Base-by-base conservation (phyloP, 2,329 filamentous ascomycete genomes). In the Phyllosticta capitalensis region DNA sequence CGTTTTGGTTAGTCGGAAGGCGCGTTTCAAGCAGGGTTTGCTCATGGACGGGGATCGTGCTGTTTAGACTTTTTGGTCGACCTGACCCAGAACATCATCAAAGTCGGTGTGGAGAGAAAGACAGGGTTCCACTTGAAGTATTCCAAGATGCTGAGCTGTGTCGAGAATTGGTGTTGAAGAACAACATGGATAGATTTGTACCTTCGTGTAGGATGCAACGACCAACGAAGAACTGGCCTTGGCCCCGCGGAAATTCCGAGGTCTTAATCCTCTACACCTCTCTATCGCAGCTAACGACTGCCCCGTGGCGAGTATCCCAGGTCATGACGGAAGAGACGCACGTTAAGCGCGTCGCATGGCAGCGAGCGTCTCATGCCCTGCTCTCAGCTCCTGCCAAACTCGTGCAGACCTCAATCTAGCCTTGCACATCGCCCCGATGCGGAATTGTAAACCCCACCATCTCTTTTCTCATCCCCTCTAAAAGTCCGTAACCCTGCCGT, bases 401-500 rank as follows among this genome's bases (percentile, higher is more conserved):
- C 30, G 17, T 14, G 30, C 30, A 9, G 17, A 38, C 9, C 5
- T 38, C 17, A 12, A 12, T n/a, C n/a, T n/a, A n/a, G n/a, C n/a
- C 9, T 12, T 10, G 30, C 10, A 14, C 10, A 14, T 14, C 30
- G 30, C 12, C 6, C 17, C 38, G 14, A n/a, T 19, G 38, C 14
- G 5, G 38, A 45, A 45, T 45, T 45, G 38, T 45, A 7, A n/a
- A 45, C 3, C 14, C 38, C 38, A 45, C 6, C 14, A 6, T 14
- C n/a, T n/a, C 38, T 45, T n/a, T 45, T n/a, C 30, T 14, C 17
- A 45, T n/a, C 10, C 5, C 14, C 17, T 52, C 50, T 52, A 74
- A 59, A 99, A 99, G 75, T 99, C 94, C 22, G 92, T 97, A 58
- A 95, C 92, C 64, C 92, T 80, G 53, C 94, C 94, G 73, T 96